Evolutionary conservation across 306 rosid genomes (phyloP).

Genomic region (Quercus aquifolioides): DNA sequence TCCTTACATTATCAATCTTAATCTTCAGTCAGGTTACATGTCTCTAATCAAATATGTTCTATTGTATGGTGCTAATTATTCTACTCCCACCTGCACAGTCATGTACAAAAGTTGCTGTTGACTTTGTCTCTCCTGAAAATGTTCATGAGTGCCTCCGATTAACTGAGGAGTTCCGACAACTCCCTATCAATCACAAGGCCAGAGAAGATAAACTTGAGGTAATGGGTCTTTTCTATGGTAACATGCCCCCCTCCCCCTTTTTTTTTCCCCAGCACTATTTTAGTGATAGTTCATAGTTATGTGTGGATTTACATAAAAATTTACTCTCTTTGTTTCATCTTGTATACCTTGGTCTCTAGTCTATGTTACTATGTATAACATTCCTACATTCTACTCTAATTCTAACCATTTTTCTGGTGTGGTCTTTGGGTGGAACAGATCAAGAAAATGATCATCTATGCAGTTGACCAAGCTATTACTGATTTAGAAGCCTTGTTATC

Average conservation of each 20-base stretch:
- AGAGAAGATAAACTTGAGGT: conserved; percentile 95
- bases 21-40: neutral
- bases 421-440: conserved; percentile 48
- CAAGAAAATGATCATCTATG: conserved; percentile 75
- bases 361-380: neutral
- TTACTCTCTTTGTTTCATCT: neutral
- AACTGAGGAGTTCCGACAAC: conserved; percentile 65
- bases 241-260: neutral
- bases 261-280: neutral
- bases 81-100: conserved; percentile 44
- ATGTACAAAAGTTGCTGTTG: conserved; percentile 81
- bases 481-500: conserved; percentile 38
- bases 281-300: neutral
- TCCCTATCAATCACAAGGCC: conserved; percentile 69
- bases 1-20: neutral
- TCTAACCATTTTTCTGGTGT: neutral
- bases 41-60: neutral
- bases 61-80: neutral
- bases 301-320: neutral
- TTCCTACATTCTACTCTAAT: neutral
- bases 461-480: conserved; percentile 49
- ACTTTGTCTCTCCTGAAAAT: conserved; percentile 82
- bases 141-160: conserved; percentile 70
- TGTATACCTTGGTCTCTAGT: neutral
- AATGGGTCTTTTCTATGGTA: conserved; percentile 3